Evolutionary conservation across 1,139 yeast genomes (phyloP).

Genomic region (Zygoascus sp.): DNA sequence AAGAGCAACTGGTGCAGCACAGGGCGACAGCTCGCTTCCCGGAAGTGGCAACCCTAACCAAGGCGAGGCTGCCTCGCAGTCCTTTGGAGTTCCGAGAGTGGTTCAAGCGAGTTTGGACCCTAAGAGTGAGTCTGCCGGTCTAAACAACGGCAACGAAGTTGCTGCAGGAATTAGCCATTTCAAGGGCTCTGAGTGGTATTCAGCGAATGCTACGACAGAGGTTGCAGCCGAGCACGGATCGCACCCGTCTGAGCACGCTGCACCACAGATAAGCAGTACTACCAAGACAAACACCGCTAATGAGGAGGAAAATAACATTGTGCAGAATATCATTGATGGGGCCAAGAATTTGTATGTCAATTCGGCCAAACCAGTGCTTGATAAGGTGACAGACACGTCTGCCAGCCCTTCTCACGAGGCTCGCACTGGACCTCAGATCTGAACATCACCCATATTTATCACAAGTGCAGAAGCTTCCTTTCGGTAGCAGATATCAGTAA

Average conservation of each 20-base stretch:
- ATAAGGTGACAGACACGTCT: neutral
- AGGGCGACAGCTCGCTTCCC: neutral
- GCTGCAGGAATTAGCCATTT: neutral
- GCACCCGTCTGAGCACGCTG: no score
- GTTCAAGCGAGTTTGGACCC: neutral
- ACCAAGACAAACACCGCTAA: neutral
- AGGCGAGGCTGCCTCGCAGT: neutral
- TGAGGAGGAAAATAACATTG: constrained; percentile 3
- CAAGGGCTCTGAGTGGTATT: neutral
- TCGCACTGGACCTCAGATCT: neutral
- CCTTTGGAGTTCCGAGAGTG: neutral
- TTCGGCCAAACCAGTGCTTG: constrained; percentile 1
- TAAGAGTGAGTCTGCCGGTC: neutral
- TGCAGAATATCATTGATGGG: constrained; percentile 2
- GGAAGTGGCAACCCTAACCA: neutral
- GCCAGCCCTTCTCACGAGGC: neutral
- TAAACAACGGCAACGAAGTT: neutral
- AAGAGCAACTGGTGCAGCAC: neutral
- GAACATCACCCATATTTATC: no score
- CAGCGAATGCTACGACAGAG: neutral
- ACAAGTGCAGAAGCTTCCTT: no score
- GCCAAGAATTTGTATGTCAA: neutral
- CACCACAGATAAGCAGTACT: no score
- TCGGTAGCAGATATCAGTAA: no score
- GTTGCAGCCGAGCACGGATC: no score